These are phyloP conservation scores for Blastomyces silverae DNA, from an alignment of 2,329 filamentous ascomycete genomes.

Conservation along the genomic window DNA sequence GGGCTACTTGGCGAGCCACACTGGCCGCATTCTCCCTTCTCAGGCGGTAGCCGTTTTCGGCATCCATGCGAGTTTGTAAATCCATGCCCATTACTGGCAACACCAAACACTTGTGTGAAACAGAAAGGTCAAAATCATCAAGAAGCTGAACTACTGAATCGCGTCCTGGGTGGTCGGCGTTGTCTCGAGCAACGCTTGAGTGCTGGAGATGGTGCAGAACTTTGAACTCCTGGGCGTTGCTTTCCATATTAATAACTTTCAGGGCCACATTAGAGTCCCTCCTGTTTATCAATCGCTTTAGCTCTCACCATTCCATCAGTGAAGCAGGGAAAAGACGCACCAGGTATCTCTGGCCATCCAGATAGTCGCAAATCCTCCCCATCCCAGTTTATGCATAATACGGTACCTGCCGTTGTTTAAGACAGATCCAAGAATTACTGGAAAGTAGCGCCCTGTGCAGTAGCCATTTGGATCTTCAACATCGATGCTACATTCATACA, in stretches of 20 bases:
- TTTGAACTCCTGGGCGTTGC: background rate
- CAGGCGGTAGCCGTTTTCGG: background rate
- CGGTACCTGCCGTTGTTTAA: background rate
- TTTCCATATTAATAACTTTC: background rate
- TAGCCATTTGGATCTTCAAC: background rate
- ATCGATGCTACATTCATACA: slow-evolving; percentile 3
- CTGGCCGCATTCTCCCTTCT: background rate
- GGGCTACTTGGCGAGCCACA: background rate
- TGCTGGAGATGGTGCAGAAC: background rate
- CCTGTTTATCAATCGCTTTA: background rate
- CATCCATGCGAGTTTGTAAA: background rate
- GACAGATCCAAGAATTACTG: background rate
- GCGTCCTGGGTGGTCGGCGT: background rate
- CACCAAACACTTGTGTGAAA: background rate
- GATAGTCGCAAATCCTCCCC: background rate
- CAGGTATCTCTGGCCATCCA: background rate
- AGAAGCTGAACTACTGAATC: background rate
- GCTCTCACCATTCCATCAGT: background rate
- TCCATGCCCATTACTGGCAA: background rate
- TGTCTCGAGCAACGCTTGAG: background rate
- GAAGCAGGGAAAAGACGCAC: background rate
- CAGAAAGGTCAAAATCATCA: background rate
- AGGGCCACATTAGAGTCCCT: background rate
- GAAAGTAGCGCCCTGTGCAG: background rate
- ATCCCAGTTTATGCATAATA: background rate